Evolutionary conservation across 2,329 filamentous ascomycete genomes (phyloP).

Genomic region (Stachybotrys chlorohalonatus): DNA sequence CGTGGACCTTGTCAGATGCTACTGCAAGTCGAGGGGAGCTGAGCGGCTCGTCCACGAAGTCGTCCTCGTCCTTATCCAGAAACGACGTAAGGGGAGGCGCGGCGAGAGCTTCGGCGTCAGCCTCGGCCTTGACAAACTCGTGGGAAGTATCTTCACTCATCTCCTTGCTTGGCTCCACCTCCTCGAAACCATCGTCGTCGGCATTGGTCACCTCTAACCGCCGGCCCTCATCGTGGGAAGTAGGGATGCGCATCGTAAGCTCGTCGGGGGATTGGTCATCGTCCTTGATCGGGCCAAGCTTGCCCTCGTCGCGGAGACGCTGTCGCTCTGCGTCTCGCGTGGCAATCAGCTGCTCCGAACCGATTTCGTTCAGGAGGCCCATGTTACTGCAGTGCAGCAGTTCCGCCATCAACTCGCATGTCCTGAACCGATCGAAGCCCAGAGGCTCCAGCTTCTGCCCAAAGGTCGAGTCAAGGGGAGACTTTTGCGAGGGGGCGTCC

Average conservation of each 20-base stretch:
- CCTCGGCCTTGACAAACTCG: constrained; percentile 54
- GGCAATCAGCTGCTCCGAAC: constrained; percentile 79
- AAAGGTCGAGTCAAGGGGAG: constrained; percentile 77
- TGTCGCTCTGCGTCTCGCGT: constrained; percentile 75
- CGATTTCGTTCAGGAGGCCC: constrained; percentile 85
- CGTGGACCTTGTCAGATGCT: constrained; percentile 46
- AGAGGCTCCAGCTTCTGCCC: constrained; percentile 85
- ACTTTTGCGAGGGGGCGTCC: constrained; percentile 63
- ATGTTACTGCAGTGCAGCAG: constrained; percentile 97
- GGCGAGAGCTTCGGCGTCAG: constrained; percentile 30
- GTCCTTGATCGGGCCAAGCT: constrained; percentile 40
- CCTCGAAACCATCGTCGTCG: constrained; percentile 87
- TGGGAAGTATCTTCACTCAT: constrained; percentile 65
- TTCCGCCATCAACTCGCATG: constrained; percentile 97
- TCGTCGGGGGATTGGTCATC: constrained; percentile 43
- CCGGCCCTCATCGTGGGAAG: constrained; percentile 49
- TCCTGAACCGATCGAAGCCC: constrained; percentile 97
- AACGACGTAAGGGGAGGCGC: constrained; percentile 17
- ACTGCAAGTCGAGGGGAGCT: constrained; percentile 58
- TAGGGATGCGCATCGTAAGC: constrained; percentile 48
- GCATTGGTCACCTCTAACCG: constrained; percentile 73
- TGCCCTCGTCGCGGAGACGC: constrained; percentile 66
- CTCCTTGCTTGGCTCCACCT: constrained; percentile 63
- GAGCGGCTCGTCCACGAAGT: constrained; percentile 71
- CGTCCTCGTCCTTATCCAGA: constrained; percentile 51